Base-by-base conservation (phyloP, 164 flowering plant genomes). In the Aristolochia fimbriata region DNA sequence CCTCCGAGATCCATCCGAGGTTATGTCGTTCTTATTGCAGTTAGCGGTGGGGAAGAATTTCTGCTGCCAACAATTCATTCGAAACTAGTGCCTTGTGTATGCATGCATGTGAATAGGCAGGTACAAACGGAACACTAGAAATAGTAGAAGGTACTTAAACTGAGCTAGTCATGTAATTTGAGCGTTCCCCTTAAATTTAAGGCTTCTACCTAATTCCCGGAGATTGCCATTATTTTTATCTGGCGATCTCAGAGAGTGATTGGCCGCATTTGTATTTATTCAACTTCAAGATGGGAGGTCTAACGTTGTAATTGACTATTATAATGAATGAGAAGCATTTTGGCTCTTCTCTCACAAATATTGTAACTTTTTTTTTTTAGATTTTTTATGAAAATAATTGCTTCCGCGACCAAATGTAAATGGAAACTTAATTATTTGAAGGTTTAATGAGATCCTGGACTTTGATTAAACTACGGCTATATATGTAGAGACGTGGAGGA, bases 1-100 rank as follows among this genome's bases (percentile, higher is more conserved):
- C 49, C 73, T 93, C 33, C 83, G 80, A 71, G 96, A 93, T 55
- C 96, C 98, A 46, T 60, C 79, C 0, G 96, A 93, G 83, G 97
- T 60, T 31, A 54, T 45, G 59, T 19, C 27, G 2, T 62, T 55
- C 52, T 27, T 62, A 14, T 17, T 55, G 16, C 58, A 41, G 3
- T 41, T 62, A 22, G 59, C 65, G 33, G 30, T 62, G 65, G 65
- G 56, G 56, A 57, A 62, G 59, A 47, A 45, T 19, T 41, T 46
- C 51, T 45, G 19, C 23, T 33, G 20, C 19, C 23, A 25, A 23
- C 17, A 30, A 56, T 37, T 7, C 43, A 37, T 37, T 37, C 43
- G 43, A 37, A 37, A 37, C 43, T 37, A 37, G 43, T 0, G 43
- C 43, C 43, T 37, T 37, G 43, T 37, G 4, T 49, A 10, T 49